A percentile compares a stretch with the other conserved stretches of the same genome.
phyloP scores from a whole-genome alignment of 768 basidiomycete genomes.

The Rhodotorula taiwanensis region DNA sequence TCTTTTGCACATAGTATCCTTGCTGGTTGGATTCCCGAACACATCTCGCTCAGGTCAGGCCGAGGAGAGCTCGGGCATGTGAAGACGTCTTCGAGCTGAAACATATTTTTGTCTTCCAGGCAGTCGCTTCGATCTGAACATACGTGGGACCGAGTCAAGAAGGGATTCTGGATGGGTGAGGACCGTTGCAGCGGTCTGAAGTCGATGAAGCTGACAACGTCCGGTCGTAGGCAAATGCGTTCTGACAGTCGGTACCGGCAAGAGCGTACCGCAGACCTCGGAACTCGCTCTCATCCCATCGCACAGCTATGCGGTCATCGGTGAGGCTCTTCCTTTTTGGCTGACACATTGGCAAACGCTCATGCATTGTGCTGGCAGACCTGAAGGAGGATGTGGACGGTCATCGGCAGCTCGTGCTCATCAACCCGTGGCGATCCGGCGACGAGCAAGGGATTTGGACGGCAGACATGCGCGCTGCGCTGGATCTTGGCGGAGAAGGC shows the following conservation, averaged over 20 bases:
- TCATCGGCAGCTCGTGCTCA: slow-evolving; percentile 15
- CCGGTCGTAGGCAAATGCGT: slow-evolving; percentile 21
- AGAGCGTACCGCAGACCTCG: neutral
- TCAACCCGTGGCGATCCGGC: slow-evolving; percentile 22
- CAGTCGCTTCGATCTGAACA: neutral
- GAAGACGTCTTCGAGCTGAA: neutral
- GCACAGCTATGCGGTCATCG: slow-evolving; percentile 33
- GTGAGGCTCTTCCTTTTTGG: neutral
- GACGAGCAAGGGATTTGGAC: slow-evolving; percentile 8
- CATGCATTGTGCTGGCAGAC: neutral
- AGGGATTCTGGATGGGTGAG: slow-evolving; percentile 16
- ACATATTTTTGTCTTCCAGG: no score
- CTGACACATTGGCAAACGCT: neutral
- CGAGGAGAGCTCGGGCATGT: no score
- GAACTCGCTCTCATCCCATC: neutral
- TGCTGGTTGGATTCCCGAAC: slow-evolving; percentile 33
- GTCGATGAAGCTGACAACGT: neutral
- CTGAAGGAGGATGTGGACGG: slow-evolving; percentile 2
- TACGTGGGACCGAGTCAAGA: slow-evolving; percentile 9
- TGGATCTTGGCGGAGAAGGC: neutral
- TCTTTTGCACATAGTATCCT: slow-evolving; percentile 8
- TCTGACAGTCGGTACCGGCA: slow-evolving; percentile 22
- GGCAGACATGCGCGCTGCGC: neutral
- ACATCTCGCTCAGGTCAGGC: neutral
- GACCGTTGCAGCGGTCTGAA: neutral